Base-by-base conservation (phyloP, 129 eudicot species). In the Calendula officinalis region DNA sequence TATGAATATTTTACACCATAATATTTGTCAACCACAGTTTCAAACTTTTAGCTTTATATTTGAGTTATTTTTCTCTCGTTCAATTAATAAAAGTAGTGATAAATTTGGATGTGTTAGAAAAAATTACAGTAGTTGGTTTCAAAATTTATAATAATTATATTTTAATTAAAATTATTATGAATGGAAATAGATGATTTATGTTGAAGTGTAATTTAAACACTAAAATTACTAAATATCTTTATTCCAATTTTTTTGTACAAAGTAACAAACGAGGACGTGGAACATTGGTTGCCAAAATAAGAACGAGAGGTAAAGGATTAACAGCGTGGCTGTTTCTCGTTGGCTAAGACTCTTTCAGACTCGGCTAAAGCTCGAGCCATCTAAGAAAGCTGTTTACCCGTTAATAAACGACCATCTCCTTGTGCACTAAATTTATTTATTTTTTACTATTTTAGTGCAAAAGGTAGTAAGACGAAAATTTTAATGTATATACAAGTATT, bases 301-400 rank as follows among this genome's bases (percentile, higher is more conserved):
- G 47, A 64, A 64, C 12, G 58, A 73, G 71, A 41, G 77, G 77
- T 64, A 55, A 72, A 64, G 77, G 45, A 64, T 10, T 56, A 56
- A 46, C 34, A 46, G 13, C 71, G 66, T 64, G 77, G 49, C 41
- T 64, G 41, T 56, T 33, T 54, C 51, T 46, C 64, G 55, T 54
- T 72, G 70, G 71, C 49, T 1, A 16, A 2, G 0, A 7, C 70
- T 37, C 46, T 33, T 16, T 7, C 41, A 27, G 10, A n/a, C 4
- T 41, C 56, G 71, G 77, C 77, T 72, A 11, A 43, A 49, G 49
- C 71, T 64, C 40, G 11, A 73, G 71, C 71, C 71, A 54, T 56
- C 56, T 44, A 55, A 49, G 66, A 44, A 56, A 55, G 71, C 65
- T 53, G 15, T 33, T 6, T 49, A 38, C 8, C 8, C 34, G 30